Evolutionary conservation across 1,139 yeast genomes (phyloP).

Genomic region (Yamadazyma siamensis): DNA sequence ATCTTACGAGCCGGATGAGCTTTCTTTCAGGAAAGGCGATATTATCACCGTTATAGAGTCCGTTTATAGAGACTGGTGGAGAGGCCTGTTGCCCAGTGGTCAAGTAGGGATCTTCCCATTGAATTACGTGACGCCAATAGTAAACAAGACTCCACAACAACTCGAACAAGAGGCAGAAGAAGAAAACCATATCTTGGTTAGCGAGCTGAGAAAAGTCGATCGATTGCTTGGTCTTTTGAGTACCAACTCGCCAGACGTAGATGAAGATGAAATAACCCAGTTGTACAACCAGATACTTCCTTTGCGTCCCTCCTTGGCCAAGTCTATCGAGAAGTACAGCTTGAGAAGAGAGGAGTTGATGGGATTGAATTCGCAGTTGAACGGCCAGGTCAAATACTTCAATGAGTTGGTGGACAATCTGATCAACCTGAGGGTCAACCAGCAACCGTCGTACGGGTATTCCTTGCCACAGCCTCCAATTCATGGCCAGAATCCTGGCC

Average conservation of each 20-base stretch:
- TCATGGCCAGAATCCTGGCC: slow-evolving; percentile 1
- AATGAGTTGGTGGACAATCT: slow-evolving; percentile 64
- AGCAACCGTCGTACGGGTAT: too few species aligned
- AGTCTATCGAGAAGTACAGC: slow-evolving; percentile 70
- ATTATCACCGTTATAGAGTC: slow-evolving; percentile 81
- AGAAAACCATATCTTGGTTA: slow-evolving; percentile 27
- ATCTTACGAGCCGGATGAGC: slow-evolving; percentile 67
- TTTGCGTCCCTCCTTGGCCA: slow-evolving; percentile 69
- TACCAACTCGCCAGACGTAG: slow-evolving; percentile 25
- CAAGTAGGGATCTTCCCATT: slow-evolving; percentile 88
- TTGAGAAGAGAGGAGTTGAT: slow-evolving; percentile 71
- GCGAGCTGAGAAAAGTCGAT: slow-evolving; percentile 54
- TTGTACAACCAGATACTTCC: slow-evolving; percentile 71
- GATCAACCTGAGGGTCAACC: slow-evolving; percentile 22
- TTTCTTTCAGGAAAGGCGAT: slow-evolving; percentile 72
- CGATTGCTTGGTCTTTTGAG: slow-evolving; percentile 58
- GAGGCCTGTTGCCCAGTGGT: slow-evolving; percentile 77
- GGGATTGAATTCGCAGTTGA: slow-evolving; percentile 66
- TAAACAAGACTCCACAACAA: slow-evolving; percentile 58
- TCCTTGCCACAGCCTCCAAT: neutral
- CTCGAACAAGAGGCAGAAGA: slow-evolving; percentile 26
- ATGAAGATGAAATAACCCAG: slow-evolving; percentile 46
- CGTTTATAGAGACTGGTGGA: slow-evolving; percentile 94
- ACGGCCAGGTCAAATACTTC: slow-evolving; percentile 63
- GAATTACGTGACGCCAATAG: slow-evolving; percentile 82